phyloP scores from a whole-genome alignment of 1,139 yeast species.

The Wickerhamomyces sp. region DNA sequence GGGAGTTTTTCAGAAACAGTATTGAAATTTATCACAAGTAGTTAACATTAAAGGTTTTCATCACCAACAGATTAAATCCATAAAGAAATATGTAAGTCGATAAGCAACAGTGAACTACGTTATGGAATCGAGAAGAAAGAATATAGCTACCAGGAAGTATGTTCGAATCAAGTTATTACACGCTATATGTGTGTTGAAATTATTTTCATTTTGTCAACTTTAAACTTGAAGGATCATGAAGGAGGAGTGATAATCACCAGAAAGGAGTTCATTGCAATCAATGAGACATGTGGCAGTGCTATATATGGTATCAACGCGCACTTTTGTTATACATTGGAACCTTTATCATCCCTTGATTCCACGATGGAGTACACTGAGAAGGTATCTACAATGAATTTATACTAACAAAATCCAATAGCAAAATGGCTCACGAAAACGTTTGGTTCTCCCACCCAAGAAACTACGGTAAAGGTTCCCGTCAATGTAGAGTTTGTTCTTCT shows the following conservation, averaged over 20 bases:
- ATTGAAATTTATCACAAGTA: conserved; percentile 1
- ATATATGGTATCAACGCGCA: too few species aligned
- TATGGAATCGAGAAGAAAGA: neutral
- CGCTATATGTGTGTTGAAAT: neutral
- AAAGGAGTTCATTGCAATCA: too few species aligned
- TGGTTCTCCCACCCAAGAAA: conserved; percentile 99
- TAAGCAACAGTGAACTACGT: neutral
- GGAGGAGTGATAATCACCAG: too few species aligned
- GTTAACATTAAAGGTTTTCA: conserved; percentile 1
- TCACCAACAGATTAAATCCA: conserved; percentile 5
- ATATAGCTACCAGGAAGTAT: neutral
- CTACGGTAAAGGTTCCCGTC: conserved; percentile 99
- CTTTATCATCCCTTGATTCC: conserved; percentile 5
- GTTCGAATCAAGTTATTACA: neutral
- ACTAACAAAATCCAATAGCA: conserved; percentile 31
- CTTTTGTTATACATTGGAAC: too few species aligned
- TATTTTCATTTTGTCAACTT: neutral
- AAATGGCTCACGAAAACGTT: conserved; percentile 99
- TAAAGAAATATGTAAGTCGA: conserved; percentile 10
- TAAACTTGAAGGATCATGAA: neutral
- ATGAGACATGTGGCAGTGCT: too few species aligned
- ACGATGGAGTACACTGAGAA: conserved; percentile 3
- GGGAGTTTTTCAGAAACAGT: neutral
- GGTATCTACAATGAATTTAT: neutral
- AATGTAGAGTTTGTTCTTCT: conserved; percentile 98